These are phyloP conservation scores for Pulveroboletus frians DNA, from an alignment of 768 basidiomycete species.

Conservation along the genomic window DNA sequence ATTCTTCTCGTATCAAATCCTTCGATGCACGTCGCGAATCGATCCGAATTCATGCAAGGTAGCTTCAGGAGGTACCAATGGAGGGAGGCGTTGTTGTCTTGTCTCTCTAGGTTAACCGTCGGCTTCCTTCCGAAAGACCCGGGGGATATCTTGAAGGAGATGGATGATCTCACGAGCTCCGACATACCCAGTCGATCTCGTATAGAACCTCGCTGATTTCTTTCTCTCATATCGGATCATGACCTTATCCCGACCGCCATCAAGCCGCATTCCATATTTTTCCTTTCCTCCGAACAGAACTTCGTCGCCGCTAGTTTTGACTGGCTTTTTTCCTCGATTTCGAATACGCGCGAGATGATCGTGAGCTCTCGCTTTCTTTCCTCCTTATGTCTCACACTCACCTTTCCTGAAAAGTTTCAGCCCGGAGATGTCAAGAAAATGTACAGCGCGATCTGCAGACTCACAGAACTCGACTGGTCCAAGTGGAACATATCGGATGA, in stretches of 20 bases:
- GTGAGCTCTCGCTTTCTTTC: background rate
- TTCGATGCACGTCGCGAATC: background rate
- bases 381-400: background rate
- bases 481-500: no score
- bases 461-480: background rate
- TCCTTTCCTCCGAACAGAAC: no score
- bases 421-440: background rate
- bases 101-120: background rate
- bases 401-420: background rate
- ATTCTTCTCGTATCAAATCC: background rate
- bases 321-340: no score
- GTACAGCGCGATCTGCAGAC: background rate
- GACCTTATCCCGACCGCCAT: background rate
- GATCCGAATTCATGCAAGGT: background rate
- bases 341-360: rapidly evolving
- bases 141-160: no score
- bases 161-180: no score
- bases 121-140: background rate
- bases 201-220: no score
- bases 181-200: no score
- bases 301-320: no score
- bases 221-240: background rate
- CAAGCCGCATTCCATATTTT: no score
- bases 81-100: background rate
- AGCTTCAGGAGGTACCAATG: conserved; percentile 10